Evolutionary conservation across 2,329 filamentous ascomycete genomes (phyloP).

Genomic region (Diaporthe aspalathi): DNA sequence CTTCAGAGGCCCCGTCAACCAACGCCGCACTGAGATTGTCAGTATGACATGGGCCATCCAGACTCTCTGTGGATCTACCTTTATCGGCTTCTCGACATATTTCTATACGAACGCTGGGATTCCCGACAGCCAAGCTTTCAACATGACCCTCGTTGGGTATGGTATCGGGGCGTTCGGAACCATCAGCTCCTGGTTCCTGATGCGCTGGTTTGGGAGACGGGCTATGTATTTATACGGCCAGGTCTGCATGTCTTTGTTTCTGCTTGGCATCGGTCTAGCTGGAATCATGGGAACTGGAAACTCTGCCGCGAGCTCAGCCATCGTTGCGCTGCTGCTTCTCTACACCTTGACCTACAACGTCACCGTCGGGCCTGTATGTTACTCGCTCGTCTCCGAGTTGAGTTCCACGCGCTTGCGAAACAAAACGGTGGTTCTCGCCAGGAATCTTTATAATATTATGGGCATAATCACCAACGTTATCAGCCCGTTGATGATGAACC

Average conservation of each 20-base stretch:
- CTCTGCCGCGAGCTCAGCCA: slow-evolving; percentile 52
- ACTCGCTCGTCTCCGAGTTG: slow-evolving; percentile 57
- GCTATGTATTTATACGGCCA: slow-evolving; percentile 59
- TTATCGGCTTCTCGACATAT: slow-evolving; percentile 62
- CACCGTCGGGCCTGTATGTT: slow-evolving; percentile 59
- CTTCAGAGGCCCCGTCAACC: slow-evolving; percentile 62
- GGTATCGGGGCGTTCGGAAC: slow-evolving; percentile 64
- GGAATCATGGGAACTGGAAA: slow-evolving; percentile 7
- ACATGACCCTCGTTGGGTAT: slow-evolving; percentile 60
- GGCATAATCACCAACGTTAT: slow-evolving; percentile 60
- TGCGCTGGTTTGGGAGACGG: slow-evolving; percentile 61
- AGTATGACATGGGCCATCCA: slow-evolving; percentile 62
- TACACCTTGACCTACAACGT: slow-evolving; percentile 58
- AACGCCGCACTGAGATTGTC: slow-evolving; percentile 64
- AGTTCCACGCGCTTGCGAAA: slow-evolving; percentile 57
- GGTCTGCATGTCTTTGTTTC: slow-evolving; percentile 53
- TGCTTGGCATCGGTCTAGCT: slow-evolving; percentile 40
- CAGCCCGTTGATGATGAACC: slow-evolving; percentile 61
- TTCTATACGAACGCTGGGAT: slow-evolving; percentile 60
- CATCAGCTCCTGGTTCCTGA: slow-evolving; percentile 61
- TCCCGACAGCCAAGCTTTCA: slow-evolving; percentile 56
- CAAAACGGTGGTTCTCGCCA: slow-evolving; percentile 59
- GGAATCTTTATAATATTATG: slow-evolving; percentile 60
- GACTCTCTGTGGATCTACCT: slow-evolving; percentile 58
- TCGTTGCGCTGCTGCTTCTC: slow-evolving; percentile 59